phyloP scores from a whole-genome alignment of 495 filamentous ascomycete genomes.

The Cairneyella variabilis region DNA sequence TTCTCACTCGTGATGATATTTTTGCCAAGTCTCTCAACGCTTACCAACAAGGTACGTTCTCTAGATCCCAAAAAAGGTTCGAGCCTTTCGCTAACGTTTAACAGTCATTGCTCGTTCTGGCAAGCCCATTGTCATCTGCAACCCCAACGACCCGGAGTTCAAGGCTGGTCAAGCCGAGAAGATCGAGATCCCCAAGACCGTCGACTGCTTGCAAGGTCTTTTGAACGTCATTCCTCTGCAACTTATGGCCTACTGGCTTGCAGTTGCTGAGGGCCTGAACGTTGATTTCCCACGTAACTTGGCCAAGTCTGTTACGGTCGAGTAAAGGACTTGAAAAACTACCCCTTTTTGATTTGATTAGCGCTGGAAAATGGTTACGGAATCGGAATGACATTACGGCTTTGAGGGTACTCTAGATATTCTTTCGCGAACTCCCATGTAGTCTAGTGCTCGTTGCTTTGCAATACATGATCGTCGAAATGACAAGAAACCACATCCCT shows the following conservation, averaged over 20 bases:
- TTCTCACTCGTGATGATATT: constrained; percentile 89
- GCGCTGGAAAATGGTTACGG: constrained; percentile 12
- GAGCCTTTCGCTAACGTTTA: constrained; percentile 29
- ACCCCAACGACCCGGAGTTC: constrained; percentile 86
- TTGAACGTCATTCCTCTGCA: constrained; percentile 97
- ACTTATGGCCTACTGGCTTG: constrained; percentile 97
- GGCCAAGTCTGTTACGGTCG: constrained; percentile 97
- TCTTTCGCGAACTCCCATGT: constrained; percentile 6
- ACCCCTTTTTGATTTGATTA: constrained; percentile 9
- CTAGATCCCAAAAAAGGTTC: background rate
- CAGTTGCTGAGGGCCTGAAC: constrained; percentile 90
- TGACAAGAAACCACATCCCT: too few species aligned
- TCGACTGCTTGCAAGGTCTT: constrained; percentile 92
- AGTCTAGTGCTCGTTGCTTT: constrained; percentile 5
- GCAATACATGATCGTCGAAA: too few species aligned
- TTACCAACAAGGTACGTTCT: constrained; percentile 79
- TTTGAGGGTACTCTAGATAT: constrained; percentile 8
- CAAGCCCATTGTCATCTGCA: constrained; percentile 98
- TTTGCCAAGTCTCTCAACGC: constrained; percentile 97
- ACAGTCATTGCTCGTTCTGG: constrained; percentile 85
- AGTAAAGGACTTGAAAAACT: constrained; percentile 51
- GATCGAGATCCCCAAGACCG: constrained; percentile 94
- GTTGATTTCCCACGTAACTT: constrained; percentile 97
- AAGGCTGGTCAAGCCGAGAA: constrained; percentile 80
- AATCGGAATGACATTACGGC: constrained; percentile 5